These are phyloP conservation scores for Backusella australiensis DNA, from an alignment of 192 early-diverging fungal genomes.

Conservation along the genomic window DNA sequence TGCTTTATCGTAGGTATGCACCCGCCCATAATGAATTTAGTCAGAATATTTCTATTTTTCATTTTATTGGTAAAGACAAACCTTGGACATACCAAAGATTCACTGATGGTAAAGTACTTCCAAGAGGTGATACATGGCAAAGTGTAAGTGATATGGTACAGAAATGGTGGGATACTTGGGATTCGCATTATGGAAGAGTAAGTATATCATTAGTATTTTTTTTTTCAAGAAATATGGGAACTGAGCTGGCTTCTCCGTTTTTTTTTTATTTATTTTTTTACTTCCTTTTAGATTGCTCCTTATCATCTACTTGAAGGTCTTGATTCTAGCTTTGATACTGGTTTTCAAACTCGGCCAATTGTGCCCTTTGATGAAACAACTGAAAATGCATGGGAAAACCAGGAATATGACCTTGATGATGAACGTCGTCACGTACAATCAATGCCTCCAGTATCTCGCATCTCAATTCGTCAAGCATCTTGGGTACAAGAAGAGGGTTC, in stretches of 20 bases:
- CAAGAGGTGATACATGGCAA: constrained; percentile 45
- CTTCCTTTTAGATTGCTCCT: constrained; percentile 4
- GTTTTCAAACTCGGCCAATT: constrained; percentile 12
- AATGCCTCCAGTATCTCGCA: constrained; percentile 23
- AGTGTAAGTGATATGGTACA: constrained; percentile 56
- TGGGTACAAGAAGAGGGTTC: not conserved
- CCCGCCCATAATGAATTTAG: constrained; percentile 81
- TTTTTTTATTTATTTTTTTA: not conserved
- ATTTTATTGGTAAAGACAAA: constrained; percentile 88
- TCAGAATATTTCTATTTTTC: constrained; percentile 72
- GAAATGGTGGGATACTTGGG: constrained; percentile 75
- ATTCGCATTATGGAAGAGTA: constrained; percentile 47
- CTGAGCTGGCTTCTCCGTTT: not conserved
- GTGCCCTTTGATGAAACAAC: not conserved
- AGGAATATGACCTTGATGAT: constrained; percentile 6
- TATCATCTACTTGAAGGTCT: constrained; percentile 1
- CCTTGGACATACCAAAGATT: constrained; percentile 84
- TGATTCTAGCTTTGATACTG: not conserved
- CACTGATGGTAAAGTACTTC: constrained; percentile 55
- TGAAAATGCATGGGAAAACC: constrained; percentile 30
- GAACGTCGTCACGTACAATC: constrained; percentile 6
- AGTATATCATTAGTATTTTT: not conserved
- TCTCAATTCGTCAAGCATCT: constrained; percentile 10
- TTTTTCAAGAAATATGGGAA: not conserved
- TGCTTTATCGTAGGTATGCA: constrained; percentile 45